Base-by-base conservation (phyloP, 2,329 filamentous ascomycete genomes). In the Penicillium freii region DNA sequence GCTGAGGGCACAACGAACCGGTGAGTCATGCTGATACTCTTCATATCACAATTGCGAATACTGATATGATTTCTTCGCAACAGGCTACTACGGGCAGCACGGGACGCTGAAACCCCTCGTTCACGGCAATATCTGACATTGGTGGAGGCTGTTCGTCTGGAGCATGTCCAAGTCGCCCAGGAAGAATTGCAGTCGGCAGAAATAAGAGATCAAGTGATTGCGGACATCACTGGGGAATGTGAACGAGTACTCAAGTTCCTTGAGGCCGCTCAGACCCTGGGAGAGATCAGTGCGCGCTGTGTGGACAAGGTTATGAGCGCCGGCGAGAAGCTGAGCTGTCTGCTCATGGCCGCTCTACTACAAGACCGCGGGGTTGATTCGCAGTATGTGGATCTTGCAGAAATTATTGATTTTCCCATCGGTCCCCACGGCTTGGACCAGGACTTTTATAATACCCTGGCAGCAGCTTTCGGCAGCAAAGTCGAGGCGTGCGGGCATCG, bases 261-360 rank as follows among this genome's bases (percentile, higher is more conserved):
- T 54, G 82, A 86, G 67, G 84, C 84, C 21, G 84, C 85, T 23
- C 84, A 87, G 66, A 81, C 78, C 5, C 73, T 81, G 29, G 79
- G 79, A 25, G 89, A 92, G 73, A 89, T 92, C 69, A 91, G 90
- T 71, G 84, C 88, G 6, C 83, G 88, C 67, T 88, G 87, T 58
- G 90, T 92, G 73, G 90, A 94, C 70, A 89, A 93, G 66, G 91
- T 99, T 61, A 88, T 97, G 60, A 95, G 92, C 73, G 92, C 94
- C 66, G 94, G 94, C 54, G 94, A 99, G 82, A 97, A 96, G 78
- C 80, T 99, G 65, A 95, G 91, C 76, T 97, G 93, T 75, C 84
- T 88, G 33, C 94, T 94, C 74, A 92, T 99, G 89, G 84, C 93
- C 23, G 87, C 89, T 6, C 77, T 97, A 59, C 77, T 99, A 62